A percentile compares a stretch with the other conserved stretches of the same genome.
Conservation (phyloP, 2,329 filamentous ascomycete species). For the Endoconidiophora laricicola region DNA sequence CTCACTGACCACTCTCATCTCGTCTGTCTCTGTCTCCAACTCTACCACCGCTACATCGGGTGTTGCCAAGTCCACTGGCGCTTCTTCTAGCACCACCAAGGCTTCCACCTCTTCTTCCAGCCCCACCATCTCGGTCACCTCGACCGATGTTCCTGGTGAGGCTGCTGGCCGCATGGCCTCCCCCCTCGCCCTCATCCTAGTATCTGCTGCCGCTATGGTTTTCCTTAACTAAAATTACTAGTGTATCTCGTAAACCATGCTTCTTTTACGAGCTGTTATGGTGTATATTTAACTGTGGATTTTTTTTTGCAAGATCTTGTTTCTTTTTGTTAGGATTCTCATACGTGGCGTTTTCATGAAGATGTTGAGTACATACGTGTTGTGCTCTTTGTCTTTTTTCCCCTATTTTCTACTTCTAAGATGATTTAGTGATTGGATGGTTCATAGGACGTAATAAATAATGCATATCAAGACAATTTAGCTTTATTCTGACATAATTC, state of each 20-base stretch:
- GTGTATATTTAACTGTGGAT: background rate
- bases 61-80: slow-evolving; percentile 5
- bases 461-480: background rate
- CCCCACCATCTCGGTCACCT: background rate
- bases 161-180: slow-evolving; percentile 20
- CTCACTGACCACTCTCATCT: slow-evolving; percentile 12
- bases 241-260: background rate
- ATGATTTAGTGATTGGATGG: background rate
- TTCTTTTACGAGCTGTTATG: background rate
- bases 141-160: slow-evolving; percentile 16
- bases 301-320: background rate
- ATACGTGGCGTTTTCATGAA: background rate
- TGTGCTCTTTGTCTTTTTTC: background rate
- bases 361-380: background rate
- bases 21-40: slow-evolving; percentile 13
- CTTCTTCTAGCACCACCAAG: slow-evolving; percentile 13
- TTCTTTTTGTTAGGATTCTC: background rate
- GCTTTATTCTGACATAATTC: too few relatives aligned
- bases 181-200: slow-evolving; percentile 25
- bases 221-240: slow-evolving; percentile 25
- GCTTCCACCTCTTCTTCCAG: background rate
- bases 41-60: slow-evolving; percentile 14
- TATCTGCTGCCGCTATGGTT: slow-evolving; percentile 24
- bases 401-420: too few relatives aligned
- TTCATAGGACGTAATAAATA: slow-evolving; percentile 2